Evolutionary conservation across 768 basidiomycete species (phyloP), one percentile per base, ranked within the genome.

Genomic region (Myochromella boudieri): DNA sequence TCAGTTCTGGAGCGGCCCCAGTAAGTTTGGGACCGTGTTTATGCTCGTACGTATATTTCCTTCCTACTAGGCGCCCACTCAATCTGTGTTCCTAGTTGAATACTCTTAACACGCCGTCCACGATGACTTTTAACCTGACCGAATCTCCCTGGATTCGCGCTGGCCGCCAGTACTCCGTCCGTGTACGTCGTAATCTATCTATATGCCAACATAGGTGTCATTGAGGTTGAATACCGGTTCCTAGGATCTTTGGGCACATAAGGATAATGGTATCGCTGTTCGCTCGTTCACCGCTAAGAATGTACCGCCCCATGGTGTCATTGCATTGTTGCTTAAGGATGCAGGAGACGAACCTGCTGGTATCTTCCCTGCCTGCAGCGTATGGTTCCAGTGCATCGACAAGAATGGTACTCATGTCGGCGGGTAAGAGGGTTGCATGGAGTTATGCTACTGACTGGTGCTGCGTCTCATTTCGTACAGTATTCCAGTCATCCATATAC

Each of bases 211-310:
- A 8, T 31, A n/a, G n/a, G 8, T 8, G 9, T 31, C n/a, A n/a
- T 31, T 31, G 29, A 31, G n/a, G 29, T 34, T 12, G 18, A n/a
- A 7, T 14, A 34, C 18, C 14, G n/a, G n/a, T n/a, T n/a, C n/a
- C 9, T 44, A 17, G 82, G 86, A 88, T 56, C 69, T 87, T 2
- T 88, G 86, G 86, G 60, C 78, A 3, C 85, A 87, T 60, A 85
- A 82, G 17, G 68, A 84, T 54, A 87, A 85, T 54, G 84, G 83
- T 3, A 87, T 81, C 0, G 79, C 78, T 1, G 68, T 81, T 18
- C 75, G 85, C 14, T 81, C 77, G 59, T 71, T 85, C 55, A 79
- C 77, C 3, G 73, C 68, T 3, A 41, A 65, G 7, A 65, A 62
- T 15, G 82, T 87, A 9, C 84, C 85, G 3, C 56, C 82, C 6